These are phyloP conservation scores for Dothidotthia symphoricarpi DNA, from an alignment of 2,329 filamentous ascomycete species.

Conservation along the genomic window DNA sequence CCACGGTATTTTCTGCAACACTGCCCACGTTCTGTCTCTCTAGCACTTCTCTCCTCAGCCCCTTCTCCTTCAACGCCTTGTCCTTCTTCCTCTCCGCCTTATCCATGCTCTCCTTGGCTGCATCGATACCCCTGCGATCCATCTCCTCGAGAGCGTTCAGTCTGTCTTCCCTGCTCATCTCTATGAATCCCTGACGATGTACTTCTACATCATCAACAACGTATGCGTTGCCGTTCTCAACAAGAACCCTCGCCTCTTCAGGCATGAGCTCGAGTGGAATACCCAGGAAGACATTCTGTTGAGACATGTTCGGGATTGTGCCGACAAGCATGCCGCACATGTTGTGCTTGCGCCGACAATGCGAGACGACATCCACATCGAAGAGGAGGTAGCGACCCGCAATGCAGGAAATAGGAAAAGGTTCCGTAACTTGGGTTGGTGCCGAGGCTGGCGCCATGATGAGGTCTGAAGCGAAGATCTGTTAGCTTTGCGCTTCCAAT, in stretches of 20 bases:
- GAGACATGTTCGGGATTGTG: conserved; percentile 85
- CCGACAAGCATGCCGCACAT: conserved; percentile 85
- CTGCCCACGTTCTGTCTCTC: conserved; percentile 6
- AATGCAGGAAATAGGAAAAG: conserved; percentile 77
- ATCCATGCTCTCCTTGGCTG: conserved; percentile 47
- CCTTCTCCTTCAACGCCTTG: conserved; percentile 52
- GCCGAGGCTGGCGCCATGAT: conserved; percentile 34
- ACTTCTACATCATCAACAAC: conserved; percentile 75
- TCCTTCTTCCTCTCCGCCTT: conserved; percentile 53
- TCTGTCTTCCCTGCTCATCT: conserved; percentile 58
- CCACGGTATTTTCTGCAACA: conserved; percentile 12
- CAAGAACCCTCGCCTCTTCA: conserved; percentile 80
- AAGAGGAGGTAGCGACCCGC: conserved; percentile 84
- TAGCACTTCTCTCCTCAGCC: conserved; percentile 25
- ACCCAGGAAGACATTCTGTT: conserved; percentile 91
- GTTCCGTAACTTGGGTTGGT: conserved; percentile 46
- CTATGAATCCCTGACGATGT: conserved; percentile 65
- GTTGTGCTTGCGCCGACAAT: conserved; percentile 74
- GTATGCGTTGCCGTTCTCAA: conserved; percentile 73
- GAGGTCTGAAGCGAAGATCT: conserved; percentile 14
- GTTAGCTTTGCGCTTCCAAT: conserved; percentile 20
- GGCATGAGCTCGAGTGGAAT: conserved; percentile 85
- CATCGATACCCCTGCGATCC: conserved; percentile 55
- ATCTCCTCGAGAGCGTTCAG: conserved; percentile 60
- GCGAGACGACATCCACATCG: conserved; percentile 75